Conservation (phyloP, 2,329 filamentous ascomycete species). For the Dactylella cylindrospora region DNA sequence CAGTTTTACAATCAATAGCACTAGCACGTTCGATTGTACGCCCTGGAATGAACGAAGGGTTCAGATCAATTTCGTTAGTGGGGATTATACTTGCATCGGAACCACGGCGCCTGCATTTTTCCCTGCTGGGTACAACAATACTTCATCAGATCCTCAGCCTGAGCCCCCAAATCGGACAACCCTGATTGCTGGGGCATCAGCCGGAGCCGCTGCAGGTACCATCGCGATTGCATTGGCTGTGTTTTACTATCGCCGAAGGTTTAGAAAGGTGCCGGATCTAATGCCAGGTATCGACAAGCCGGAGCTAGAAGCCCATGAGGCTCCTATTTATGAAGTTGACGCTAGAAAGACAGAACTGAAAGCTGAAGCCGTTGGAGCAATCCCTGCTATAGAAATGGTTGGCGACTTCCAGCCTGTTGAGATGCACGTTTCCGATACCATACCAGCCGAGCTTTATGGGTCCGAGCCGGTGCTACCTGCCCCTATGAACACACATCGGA, state of each 20-base stretch:
- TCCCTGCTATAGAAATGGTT: conserved; percentile 6
- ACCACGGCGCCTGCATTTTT: background rate
- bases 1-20: conserved; percentile 8
- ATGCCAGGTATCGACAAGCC: conserved; percentile 22
- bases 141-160: background rate
- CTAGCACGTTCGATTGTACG: conserved; percentile 10
- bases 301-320: conserved; percentile 11
- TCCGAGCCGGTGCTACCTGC: background rate
- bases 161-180: background rate
- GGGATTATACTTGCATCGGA: conserved; percentile 9
- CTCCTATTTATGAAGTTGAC: conserved; percentile 15
- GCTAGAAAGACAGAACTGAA: conserved; percentile 9
- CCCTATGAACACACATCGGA: background rate
- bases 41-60: conserved; percentile 7
- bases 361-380: conserved; percentile 13
- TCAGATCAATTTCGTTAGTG: conserved; percentile 5
- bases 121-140: background rate
- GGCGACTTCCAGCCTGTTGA: conserved; percentile 21
- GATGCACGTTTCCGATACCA: conserved; percentile 14
- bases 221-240: background rate
- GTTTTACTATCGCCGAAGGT: conserved; percentile 14
- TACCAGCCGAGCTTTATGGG: conserved; percentile 22
- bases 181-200: conserved; percentile 13
- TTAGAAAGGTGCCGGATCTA: conserved; percentile 11
- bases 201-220: background rate